Evolutionary conservation across 164 flowering plant species (phyloP).

Genomic region (Annona squamosa): DNA sequence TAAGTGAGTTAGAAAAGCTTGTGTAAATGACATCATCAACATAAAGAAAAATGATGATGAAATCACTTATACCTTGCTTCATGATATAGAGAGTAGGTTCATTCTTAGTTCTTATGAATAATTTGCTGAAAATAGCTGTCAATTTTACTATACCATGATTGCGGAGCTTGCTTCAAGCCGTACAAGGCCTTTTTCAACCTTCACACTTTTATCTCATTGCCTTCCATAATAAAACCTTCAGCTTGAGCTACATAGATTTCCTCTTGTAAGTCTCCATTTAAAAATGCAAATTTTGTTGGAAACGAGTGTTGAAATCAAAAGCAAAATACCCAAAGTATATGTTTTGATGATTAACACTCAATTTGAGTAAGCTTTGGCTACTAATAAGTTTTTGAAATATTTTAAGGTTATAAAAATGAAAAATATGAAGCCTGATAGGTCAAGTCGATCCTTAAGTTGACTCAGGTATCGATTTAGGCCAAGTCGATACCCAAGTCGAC

Average conservation of each 20-base stretch:
- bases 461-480: no score
- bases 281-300: neutral
- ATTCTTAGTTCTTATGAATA: neutral
- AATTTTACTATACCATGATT: constrained; percentile 3
- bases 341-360: no score
- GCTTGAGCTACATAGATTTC: neutral
- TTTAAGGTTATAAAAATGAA: no score
- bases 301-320: no score
- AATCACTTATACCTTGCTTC: neutral
- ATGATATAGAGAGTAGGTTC: neutral
- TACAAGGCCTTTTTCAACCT: constrained; percentile 1
- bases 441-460: no score
- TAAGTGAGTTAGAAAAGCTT: no score
- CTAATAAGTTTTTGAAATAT: no score
- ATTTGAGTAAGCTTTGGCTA: no score
- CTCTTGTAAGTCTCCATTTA: neutral
- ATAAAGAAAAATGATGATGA: neutral
- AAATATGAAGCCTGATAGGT: no score
- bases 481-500: no score
- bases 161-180: neutral
- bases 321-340: no score
- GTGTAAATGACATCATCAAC: neutral
- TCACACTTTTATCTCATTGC: constrained; percentile 1
- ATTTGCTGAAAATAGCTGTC: neutral
- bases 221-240: neutral